Evolutionary conservation across 2,329 filamentous ascomycete species (phyloP), one percentile per base, ranked within the genome.

Genomic region (Sporothrix schenckii): DNA sequence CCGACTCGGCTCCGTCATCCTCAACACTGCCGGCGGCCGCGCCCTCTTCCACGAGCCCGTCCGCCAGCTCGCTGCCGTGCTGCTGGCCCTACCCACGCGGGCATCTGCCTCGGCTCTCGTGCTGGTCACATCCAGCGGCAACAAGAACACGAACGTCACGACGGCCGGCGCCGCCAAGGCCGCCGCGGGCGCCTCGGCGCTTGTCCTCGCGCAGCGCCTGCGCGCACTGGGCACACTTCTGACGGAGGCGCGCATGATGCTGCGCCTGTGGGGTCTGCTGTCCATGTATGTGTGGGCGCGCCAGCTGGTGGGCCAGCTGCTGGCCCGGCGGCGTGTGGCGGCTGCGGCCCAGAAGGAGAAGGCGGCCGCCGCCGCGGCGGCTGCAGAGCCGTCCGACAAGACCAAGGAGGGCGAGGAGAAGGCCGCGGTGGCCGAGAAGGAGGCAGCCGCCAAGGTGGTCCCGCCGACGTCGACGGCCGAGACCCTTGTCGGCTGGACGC

Each of bases 181-280:
- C 53, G 74, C 72, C 34, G 73, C 78, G 67, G 81, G 84, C 11
- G 79, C 83, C 11, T 71, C 80, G 19, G 82, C 84, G 1, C 83
- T 87, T 10, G 79, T 81, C 56, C 79, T 88, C 50, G 83, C 86
- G 19, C 78, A 77, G 60, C 80, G 86, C 76, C 81, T 92, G 77
- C 85, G 83, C 80, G 84, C 81, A 16, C 83, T 97, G 16, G 87
- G 89, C 21, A 84, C 80, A 47, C 82, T 94, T 68, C 83, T 95
- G 61, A 85, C 85, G 74, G 92, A 95, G 77, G 87, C 89, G 72
- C 85, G 92, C 72, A 90, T 89, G 71, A 92, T 94, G 77, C 81
- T 87, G 73, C 86, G 93, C 0, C 84, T 97, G 41, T 97, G 92
- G 90, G 90, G 88, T 0, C 78, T 94, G 75, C 76, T 97, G 77